Conservation (phyloP, 495 filamentous ascomycete genomes). For the Chaetomidium leptoderma region DNA sequence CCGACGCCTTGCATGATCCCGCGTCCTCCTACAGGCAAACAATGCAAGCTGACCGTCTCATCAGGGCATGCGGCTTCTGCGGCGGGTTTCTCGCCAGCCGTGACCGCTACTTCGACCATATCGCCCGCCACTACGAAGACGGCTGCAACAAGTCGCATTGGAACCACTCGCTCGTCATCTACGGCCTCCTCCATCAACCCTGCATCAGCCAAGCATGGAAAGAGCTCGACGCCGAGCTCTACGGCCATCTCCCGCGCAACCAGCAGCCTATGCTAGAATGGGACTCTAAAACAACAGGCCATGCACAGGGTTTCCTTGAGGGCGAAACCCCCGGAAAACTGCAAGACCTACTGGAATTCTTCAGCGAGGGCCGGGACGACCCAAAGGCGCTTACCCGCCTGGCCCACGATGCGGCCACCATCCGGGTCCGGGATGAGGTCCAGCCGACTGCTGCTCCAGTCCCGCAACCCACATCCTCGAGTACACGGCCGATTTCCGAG, state of each 20-base stretch:
- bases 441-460: not conserved
- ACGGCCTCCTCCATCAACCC: conserved; percentile 48
- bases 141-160: conserved; percentile 46
- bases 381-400: conserved; percentile 39
- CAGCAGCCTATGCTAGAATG: conserved; percentile 47
- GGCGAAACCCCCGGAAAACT: conserved; percentile 46
- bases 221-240: conserved; percentile 36
- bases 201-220: conserved; percentile 46
- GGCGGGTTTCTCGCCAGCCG: conserved; percentile 44
- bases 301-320: conserved; percentile 47
- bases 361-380: conserved; percentile 39
- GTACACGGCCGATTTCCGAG: conserved; percentile 24
- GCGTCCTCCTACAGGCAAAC: conserved; percentile 26
- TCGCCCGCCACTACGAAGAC: conserved; percentile 47
- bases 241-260: conserved; percentile 38
- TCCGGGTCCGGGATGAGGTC: conserved; percentile 31
- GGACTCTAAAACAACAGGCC: conserved; percentile 42
- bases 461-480: conserved; percentile 4
- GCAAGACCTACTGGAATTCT: conserved; percentile 50
- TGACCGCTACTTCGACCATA: conserved; percentile 50
- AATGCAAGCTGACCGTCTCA: not conserved
- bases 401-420: conserved; percentile 42
- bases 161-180: conserved; percentile 49
- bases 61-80: conserved; percentile 47
- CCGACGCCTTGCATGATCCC: conserved; percentile 18